phyloP scores from a whole-genome alignment of 306 rosid genomes.

The Cucurbita moschata region DNA sequence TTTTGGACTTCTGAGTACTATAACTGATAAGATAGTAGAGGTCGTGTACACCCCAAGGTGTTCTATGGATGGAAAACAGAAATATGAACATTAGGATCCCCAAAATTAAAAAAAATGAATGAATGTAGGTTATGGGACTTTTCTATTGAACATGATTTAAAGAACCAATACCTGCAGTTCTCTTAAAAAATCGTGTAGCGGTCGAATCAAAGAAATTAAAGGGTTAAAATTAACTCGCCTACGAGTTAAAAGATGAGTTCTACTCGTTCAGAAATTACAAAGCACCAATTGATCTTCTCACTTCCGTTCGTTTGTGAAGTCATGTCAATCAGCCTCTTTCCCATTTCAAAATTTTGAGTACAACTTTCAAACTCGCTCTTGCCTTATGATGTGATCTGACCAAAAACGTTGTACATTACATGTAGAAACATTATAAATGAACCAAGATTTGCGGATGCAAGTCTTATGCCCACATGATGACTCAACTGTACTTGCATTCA shows the following conservation, averaged over 20 bases:
- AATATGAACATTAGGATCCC: no score
- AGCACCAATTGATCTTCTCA: neutral
- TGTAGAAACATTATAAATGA: neutral
- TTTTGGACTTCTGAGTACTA: no score
- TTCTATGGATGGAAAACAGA: no score
- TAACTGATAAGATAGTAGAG: no score
- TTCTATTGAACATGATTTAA: no score
- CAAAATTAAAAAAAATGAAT: no score
- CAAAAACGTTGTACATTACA: neutral
- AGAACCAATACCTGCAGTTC: no score
- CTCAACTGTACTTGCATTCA: neutral
- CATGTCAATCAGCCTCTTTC: neutral
- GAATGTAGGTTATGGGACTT: no score
- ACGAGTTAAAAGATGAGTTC: no score
- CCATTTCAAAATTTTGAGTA: neutral
- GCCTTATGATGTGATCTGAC: neutral
- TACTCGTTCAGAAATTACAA: neutral
- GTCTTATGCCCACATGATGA: neutral
- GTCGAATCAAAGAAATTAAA: no score
- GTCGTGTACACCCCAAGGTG: no score
- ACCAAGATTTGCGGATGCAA: neutral
- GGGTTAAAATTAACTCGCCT: neutral
- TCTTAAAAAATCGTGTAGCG: no score
- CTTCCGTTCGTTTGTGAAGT: neutral
- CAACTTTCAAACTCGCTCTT: neutral